A percentile compares a stretch with the other conserved stretches of the same genome.
Evolutionary conservation across 2,329 filamentous ascomycete genomes (phyloP).

Genomic region (Venturia asperata): DNA sequence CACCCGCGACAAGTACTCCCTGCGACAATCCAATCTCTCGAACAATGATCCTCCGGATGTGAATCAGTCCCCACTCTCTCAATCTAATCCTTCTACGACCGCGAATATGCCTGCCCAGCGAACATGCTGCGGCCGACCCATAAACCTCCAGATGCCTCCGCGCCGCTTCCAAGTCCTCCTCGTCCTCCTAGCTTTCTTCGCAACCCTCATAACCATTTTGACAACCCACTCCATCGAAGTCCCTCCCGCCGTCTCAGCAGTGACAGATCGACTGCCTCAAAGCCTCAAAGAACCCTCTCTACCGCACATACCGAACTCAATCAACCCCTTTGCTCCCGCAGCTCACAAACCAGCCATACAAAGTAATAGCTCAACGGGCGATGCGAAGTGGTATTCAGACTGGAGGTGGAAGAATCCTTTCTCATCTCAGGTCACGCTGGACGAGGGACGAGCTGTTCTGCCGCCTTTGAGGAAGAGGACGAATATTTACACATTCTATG

Average conservation of each 20-base stretch:
- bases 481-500: conserved; percentile 87
- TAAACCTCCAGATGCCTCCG: conserved; percentile 35
- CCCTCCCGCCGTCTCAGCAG: conserved; percentile 25
- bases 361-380: conserved; percentile 69
- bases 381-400: conserved; percentile 77
- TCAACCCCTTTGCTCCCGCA: conserved; percentile 57
- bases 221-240: conserved; percentile 26
- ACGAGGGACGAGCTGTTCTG: conserved; percentile 75
- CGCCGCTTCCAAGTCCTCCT: conserved; percentile 42
- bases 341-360: conserved; percentile 67
- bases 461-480: conserved; percentile 66
- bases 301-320: conserved; percentile 27
- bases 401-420: conserved; percentile 91
- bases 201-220: conserved; percentile 34
- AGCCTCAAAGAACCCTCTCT: conserved; percentile 35
- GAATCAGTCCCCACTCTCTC: conserved; percentile 19
- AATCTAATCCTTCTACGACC: background rate
- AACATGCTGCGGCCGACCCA: conserved; percentile 29
- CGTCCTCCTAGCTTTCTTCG: conserved; percentile 28
- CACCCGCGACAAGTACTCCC: background rate
- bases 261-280: conserved; percentile 33
- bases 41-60: conserved; percentile 21
- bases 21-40: conserved; percentile 16
- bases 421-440: conserved; percentile 69
- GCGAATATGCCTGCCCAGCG: conserved; percentile 31